Conservation (phyloP, 805 yeast species). For the Komagataella mondaviorum region DNA sequence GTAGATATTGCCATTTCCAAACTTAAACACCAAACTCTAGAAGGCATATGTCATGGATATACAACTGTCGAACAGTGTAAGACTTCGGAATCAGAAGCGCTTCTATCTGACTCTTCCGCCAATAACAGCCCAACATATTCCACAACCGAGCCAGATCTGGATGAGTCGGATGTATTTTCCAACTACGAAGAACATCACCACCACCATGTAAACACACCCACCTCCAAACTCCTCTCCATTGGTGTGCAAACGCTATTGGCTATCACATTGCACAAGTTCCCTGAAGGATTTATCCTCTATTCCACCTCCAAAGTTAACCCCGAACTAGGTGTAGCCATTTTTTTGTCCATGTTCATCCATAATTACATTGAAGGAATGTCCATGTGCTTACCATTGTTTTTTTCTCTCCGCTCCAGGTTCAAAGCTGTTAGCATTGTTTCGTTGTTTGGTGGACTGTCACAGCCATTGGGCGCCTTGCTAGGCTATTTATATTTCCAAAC, state of each 20-base stretch:
- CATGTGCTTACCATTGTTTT: slow-evolving; percentile 81
- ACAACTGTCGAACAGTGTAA: slow-evolving; percentile 7
- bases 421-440: slow-evolving; percentile 57
- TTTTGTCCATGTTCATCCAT: slow-evolving; percentile 76
- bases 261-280: slow-evolving; percentile 78
- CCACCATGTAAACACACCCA: slow-evolving; percentile 68
- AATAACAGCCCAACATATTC: slow-evolving; percentile 6
- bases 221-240: slow-evolving; percentile 67
- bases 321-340: slow-evolving; percentile 63
- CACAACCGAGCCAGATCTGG: slow-evolving; percentile 13
- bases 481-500: slow-evolving; percentile 39
- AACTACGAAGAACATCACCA: slow-evolving; percentile 33
- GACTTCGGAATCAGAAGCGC: background rate
- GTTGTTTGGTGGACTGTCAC: slow-evolving; percentile 69
- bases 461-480: slow-evolving; percentile 76
- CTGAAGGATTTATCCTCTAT: slow-evolving; percentile 88
- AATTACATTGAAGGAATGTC: slow-evolving; percentile 91
- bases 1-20: slow-evolving; percentile 1
- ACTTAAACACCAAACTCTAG: background rate
- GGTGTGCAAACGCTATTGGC: slow-evolving; percentile 88
- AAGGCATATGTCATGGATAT: slow-evolving; percentile 16
- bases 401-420: slow-evolving; percentile 49
- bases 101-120: slow-evolving; percentile 1
- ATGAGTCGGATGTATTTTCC: slow-evolving; percentile 17
- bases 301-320: slow-evolving; percentile 62